Evolutionary conservation across 2,329 filamentous ascomycete genomes (phyloP).

Genomic region (Pseudogymnoascus sp.): DNA sequence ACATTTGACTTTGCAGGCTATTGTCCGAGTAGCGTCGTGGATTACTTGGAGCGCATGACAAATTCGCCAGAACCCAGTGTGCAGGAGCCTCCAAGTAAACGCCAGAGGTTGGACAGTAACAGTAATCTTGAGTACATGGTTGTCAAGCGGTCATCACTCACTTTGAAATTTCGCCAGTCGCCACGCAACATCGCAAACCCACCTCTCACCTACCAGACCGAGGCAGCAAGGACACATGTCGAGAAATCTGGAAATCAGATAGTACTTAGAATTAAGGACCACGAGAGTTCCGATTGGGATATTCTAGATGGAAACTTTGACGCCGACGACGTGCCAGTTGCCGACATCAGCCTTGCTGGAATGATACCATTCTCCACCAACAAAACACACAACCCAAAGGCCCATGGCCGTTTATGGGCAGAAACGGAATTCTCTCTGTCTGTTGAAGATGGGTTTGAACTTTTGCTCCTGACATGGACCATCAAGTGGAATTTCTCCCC

Average conservation of each 20-base stretch:
- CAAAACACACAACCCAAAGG: conserved; percentile 18
- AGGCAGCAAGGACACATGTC: neutral
- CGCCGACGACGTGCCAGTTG: conserved; percentile 10
- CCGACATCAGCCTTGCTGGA: conserved; percentile 23
- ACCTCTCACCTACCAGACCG: conserved; percentile 17
- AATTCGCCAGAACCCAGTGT: conserved; percentile 20
- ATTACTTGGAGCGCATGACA: conserved; percentile 17
- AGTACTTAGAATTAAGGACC: neutral
- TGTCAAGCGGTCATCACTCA: conserved; percentile 22
- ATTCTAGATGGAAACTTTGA: conserved; percentile 19
- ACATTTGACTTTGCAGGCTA: conserved; percentile 19
- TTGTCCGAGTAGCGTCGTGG: conserved; percentile 13
- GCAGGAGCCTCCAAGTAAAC: neutral
- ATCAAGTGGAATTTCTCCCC: conserved; percentile 27
- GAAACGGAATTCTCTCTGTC: conserved; percentile 21
- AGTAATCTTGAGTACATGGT: conserved; percentile 19
- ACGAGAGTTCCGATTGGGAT: neutral
- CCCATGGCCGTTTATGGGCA: conserved; percentile 25
- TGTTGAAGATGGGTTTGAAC: conserved; percentile 17
- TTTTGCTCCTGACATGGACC: conserved; percentile 21
- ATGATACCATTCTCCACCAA: conserved; percentile 18
- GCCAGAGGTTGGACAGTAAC: neutral
- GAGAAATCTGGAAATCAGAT: neutral
- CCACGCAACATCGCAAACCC: conserved; percentile 17
- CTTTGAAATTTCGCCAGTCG: conserved; percentile 15